Conservation (phyloP, 257 asterid species). For the Paulownia fortunei region DNA sequence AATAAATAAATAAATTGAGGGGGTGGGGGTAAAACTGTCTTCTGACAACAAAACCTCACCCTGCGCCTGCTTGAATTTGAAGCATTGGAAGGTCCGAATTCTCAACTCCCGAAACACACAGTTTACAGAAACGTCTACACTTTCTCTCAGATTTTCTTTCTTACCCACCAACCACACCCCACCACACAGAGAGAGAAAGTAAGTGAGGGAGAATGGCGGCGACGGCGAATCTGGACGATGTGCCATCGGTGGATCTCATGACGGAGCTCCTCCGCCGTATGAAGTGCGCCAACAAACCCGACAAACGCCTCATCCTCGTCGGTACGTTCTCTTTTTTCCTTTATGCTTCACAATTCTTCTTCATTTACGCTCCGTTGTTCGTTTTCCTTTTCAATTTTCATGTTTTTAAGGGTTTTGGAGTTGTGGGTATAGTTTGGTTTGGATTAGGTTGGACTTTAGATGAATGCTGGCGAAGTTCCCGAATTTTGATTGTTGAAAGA, state of each 20-base stretch:
- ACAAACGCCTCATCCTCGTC: slow-evolving; percentile 87
- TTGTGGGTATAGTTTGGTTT: neutral
- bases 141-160: neutral
- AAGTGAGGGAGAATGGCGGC: slow-evolving; percentile 32
- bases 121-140: neutral
- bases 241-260: slow-evolving; percentile 72
- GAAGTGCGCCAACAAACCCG: slow-evolving; percentile 79
- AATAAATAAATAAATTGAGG: neutral
- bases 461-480: slow-evolving; percentile 1
- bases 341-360: slow-evolving; percentile 5
- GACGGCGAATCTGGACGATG: slow-evolving; percentile 64
- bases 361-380: neutral
- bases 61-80: slow-evolving; percentile 26
- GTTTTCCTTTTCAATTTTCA: neutral
- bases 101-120: slow-evolving; percentile 27
- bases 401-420: slow-evolving; percentile 30
- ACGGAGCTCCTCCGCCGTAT: slow-evolving; percentile 81
- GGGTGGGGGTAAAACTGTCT: slow-evolving; percentile 12
- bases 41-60: neutral
- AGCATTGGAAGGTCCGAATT: slow-evolving; percentile 51
- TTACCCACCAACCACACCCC: neutral
- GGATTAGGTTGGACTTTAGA: slow-evolving; percentile 13
- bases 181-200: neutral
- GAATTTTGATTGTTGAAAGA: neutral
- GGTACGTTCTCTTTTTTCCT: slow-evolving; percentile 40